These are phyloP conservation scores for Zopfia rhizophila DNA, from an alignment of 2,329 filamentous ascomycete genomes.

Conservation along the genomic window DNA sequence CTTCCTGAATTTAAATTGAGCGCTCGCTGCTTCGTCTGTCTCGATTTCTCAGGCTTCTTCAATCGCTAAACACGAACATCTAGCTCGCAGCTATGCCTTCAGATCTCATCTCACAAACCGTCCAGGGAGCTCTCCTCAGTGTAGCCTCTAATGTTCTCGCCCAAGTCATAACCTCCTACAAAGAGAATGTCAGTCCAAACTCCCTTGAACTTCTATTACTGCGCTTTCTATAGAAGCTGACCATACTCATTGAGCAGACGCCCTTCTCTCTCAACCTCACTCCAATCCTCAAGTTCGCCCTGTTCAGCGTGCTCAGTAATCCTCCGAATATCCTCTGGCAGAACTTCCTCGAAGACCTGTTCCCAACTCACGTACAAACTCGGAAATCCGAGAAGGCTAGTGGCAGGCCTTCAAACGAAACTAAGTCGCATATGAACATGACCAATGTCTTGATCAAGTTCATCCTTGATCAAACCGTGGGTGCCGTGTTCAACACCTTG, in stretches of 20 bases:
- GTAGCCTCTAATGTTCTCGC: slow-evolving; percentile 78
- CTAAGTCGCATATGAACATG: slow-evolving; percentile 59
- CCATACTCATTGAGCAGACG: no score
- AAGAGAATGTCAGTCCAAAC: slow-evolving; percentile 63
- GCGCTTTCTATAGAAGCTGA: no score
- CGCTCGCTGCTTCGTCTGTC: no score
- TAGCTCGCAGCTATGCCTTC: slow-evolving; percentile 47
- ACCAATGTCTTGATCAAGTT: slow-evolving; percentile 75
- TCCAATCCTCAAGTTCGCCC: slow-evolving; percentile 78
- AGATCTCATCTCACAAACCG: slow-evolving; percentile 46
- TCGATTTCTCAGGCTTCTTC: no score
- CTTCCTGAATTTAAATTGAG: no score
- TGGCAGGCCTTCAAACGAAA: slow-evolving; percentile 37
- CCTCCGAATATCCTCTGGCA: slow-evolving; percentile 92
- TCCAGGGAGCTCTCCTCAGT: slow-evolving; percentile 73
- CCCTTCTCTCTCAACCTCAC: slow-evolving; percentile 71
- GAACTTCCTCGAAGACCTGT: slow-evolving; percentile 76
- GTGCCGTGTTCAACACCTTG: slow-evolving; percentile 72
- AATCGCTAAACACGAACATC: no score
- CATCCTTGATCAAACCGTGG: slow-evolving; percentile 74
- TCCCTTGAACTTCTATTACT: no score
- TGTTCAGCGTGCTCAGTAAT: slow-evolving; percentile 77
- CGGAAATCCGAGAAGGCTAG: slow-evolving; percentile 39
- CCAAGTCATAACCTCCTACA: slow-evolving; percentile 74
- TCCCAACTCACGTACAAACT: slow-evolving; percentile 68